phyloP scores from a whole-genome alignment of 202 grass and related monocot species.

The Eragrostis tef region DNA sequence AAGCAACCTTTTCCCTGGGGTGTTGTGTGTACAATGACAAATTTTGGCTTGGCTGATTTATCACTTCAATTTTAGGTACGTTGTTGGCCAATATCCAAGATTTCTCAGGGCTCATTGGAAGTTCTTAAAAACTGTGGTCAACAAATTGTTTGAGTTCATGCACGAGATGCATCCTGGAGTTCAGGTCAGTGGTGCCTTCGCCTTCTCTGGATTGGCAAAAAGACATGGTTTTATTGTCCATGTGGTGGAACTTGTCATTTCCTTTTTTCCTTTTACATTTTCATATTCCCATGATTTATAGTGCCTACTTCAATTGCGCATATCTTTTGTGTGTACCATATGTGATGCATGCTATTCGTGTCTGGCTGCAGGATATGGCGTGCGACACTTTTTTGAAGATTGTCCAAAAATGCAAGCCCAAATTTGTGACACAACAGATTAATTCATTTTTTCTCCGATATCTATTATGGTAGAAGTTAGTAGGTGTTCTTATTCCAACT shows the following conservation, averaged over 20 bases:
- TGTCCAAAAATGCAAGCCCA: conserved; percentile 98
- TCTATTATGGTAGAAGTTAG: neutral
- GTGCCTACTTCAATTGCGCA: neutral
- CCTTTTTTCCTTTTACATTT: neutral
- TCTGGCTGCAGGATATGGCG: conserved; percentile 90
- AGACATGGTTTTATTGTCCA: neutral
- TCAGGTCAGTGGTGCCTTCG: conserved; percentile 62
- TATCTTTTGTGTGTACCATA: neutral
- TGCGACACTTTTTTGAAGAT: conserved; percentile 99
- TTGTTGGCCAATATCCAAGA: conserved; percentile 97
- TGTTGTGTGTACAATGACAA: conserved; percentile 35
- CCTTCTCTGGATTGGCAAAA: conserved; percentile 13
- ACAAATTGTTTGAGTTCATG: conserved; percentile 99
- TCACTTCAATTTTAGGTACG: conserved; percentile 71
- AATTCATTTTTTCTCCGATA: conserved; percentile 8
- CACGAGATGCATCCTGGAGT: conserved; percentile 99
- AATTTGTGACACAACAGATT: conserved; percentile 97
- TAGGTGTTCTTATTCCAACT: neutral
- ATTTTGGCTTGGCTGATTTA: conserved; percentile 29
- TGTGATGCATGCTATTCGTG: conserved; percentile 35
- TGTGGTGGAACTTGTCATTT: conserved; percentile 15
- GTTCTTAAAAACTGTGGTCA: conserved; percentile 97
- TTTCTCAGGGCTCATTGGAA: conserved; percentile 99
- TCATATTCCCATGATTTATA: conserved; percentile 16
- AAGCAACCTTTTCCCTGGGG: conserved; percentile 14